Conservation (phyloP, 2,329 filamentous ascomycete species). For the Sclerotinia subarctica region DNA sequence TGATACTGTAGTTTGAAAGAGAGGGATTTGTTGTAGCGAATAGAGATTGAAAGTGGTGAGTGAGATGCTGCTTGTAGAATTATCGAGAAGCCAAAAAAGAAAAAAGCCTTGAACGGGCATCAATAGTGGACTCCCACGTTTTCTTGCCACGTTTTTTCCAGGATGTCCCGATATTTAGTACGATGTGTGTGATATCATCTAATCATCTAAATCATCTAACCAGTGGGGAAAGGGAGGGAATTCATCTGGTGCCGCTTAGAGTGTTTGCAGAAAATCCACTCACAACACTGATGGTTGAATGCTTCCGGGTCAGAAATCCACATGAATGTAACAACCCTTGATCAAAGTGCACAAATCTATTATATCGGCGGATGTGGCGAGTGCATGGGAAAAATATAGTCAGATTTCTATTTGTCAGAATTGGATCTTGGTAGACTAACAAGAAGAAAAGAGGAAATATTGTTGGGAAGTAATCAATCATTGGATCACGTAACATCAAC, state of each 20-base stretch:
- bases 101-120: conserved; percentile 8
- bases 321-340: background rate
- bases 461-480: background rate
- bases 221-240: background rate
- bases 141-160: conserved; percentile 16
- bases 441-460: background rate
- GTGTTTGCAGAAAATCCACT: background rate
- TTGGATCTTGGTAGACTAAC: background rate
- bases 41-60: background rate
- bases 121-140: conserved; percentile 21
- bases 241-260: background rate
- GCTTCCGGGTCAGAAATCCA: background rate
- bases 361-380: conserved; percentile 17
- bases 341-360: background rate
- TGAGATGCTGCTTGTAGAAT: background rate
- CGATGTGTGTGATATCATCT: conserved; percentile 1
- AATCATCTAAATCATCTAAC: background rate
- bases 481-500: background rate
- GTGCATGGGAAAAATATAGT: conserved; percentile 10
- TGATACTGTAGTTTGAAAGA: background rate
- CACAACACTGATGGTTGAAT: background rate
- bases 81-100: background rate
- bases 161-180: conserved; percentile 1
- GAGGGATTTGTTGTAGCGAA: background rate
- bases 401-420: background rate